Evolutionary conservation across 1,284 basidiomycete genomes (phyloP).

Genomic region (Ustilago curta): DNA sequence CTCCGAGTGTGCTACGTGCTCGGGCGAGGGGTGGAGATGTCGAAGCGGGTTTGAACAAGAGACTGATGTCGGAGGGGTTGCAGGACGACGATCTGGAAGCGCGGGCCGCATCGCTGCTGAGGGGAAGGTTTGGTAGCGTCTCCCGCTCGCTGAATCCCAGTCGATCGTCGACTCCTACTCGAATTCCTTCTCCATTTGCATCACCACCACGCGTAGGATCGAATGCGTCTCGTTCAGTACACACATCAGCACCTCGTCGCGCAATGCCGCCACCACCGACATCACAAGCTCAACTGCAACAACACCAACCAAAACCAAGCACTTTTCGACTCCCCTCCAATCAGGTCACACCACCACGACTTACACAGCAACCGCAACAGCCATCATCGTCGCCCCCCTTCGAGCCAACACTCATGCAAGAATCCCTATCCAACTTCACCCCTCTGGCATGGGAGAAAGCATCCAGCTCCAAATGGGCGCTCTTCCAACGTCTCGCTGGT

Average conservation of each 20-base stretch:
- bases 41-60: background rate
- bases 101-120: slow-evolving; percentile 29
- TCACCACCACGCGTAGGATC: background rate
- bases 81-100: slow-evolving; percentile 37
- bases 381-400: slow-evolving; percentile 20
- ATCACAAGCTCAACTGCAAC: background rate
- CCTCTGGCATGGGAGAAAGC: slow-evolving; percentile 32
- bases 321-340: background rate
- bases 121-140: slow-evolving; percentile 38
- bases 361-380: background rate
- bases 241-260: background rate
- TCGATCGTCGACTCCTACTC: slow-evolving; percentile 16
- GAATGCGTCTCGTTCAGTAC: background rate
- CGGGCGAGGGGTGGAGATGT: slow-evolving; percentile 1
- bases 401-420: slow-evolving; percentile 26
- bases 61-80: background rate
- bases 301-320: background rate
- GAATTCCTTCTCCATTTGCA: slow-evolving; percentile 3
- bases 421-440: slow-evolving; percentile 44
- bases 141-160: slow-evolving; percentile 28
- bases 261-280: slow-evolving; percentile 1
- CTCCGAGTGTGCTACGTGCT: slow-evolving; percentile 16
- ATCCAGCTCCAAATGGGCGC: slow-evolving; percentile 7
- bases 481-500: slow-evolving; percentile 41
- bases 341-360: slow-evolving; percentile 7